These are phyloP conservation scores for Plasmodium adleri DNA, from an alignment of 169 alveolate genomes.

Conservation along the genomic window DNA sequence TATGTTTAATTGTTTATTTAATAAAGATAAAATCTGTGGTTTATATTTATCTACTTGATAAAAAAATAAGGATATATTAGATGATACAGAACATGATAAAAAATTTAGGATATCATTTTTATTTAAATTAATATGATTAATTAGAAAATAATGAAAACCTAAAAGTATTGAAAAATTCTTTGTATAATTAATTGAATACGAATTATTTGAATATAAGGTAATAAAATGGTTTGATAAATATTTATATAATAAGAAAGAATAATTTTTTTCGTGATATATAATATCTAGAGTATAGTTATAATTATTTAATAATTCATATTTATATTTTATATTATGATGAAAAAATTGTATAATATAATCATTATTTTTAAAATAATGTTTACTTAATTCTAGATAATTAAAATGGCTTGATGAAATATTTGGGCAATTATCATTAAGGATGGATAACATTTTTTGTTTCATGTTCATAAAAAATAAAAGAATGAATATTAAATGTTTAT, in stretches of 20 bases:
- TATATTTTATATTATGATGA: conserved; percentile 36
- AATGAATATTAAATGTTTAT: neutral
- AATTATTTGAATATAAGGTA: conserved; percentile 4
- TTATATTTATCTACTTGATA: conserved; percentile 21
- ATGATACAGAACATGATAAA: conserved; percentile 27
- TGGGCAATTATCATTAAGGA: neutral
- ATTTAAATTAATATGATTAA: conserved; percentile 12
- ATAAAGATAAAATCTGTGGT: conserved; percentile 14
- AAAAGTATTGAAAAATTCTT: conserved; percentile 40
- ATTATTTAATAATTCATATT: conserved; percentile 8
- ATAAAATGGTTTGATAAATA: conserved; percentile 23
- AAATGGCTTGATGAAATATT: neutral
- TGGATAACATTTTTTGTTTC: neutral
- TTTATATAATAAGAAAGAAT: conserved; percentile 37
- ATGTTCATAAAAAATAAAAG: conserved; percentile 31
- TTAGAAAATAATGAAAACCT: conserved; percentile 41
- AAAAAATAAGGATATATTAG: conserved; percentile 36
- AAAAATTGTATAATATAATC: conserved; percentile 18
- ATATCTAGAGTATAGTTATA: conserved; percentile 23
- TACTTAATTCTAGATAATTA: neutral
- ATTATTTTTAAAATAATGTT: conserved; percentile 7
- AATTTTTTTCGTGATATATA: conserved; percentile 11
- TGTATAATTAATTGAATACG: neutral
- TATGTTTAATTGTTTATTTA: conserved; percentile 28
- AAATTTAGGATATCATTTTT: conserved; percentile 6